A percentile compares a stretch with the other conserved stretches of the same genome.
These are phyloP conservation scores for Marchantia polymorpha DNA, from an alignment of 225 moss, liverwort and hornwort species.

Conservation along the genomic window DNA sequence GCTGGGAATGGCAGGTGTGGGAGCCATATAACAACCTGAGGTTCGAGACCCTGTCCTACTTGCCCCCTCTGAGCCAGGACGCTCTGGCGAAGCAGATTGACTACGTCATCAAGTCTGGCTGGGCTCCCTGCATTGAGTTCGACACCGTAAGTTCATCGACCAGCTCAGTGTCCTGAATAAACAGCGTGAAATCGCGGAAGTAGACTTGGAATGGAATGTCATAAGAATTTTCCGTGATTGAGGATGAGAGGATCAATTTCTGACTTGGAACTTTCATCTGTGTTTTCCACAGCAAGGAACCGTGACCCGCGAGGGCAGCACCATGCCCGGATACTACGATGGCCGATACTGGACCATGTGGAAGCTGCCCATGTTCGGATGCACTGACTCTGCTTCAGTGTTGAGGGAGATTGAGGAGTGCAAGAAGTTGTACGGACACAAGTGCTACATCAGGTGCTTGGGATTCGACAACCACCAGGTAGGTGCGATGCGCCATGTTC, in stretches of 20 bases:
- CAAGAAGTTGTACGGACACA: conserved; percentile 43
- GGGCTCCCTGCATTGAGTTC: conserved; percentile 53
- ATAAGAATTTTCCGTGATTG: no score
- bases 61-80: conserved; percentile 30
- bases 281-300: conserved; percentile 33
- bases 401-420: conserved; percentile 50
- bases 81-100: conserved; percentile 50
- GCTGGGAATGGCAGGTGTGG: conserved; percentile 36
- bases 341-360: conserved; percentile 79
- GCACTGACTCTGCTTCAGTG: conserved; percentile 50
- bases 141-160: no score
- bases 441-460: conserved; percentile 49
- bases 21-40: conserved; percentile 35
- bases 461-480: conserved; percentile 56
- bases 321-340: conserved; percentile 54
- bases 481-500: conserved; percentile 56
- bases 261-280: no score
- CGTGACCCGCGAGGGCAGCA: conserved; percentile 22
- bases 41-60: conserved; percentile 46
- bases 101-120: conserved; percentile 39
- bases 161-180: no score
- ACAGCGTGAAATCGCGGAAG: background rate
- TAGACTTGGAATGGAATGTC: background rate
- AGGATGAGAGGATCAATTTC: background rate
- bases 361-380: conserved; percentile 68